phyloP scores from a whole-genome alignment of 73 alveolate genomes.

The Paramecium octaurelia region DNA sequence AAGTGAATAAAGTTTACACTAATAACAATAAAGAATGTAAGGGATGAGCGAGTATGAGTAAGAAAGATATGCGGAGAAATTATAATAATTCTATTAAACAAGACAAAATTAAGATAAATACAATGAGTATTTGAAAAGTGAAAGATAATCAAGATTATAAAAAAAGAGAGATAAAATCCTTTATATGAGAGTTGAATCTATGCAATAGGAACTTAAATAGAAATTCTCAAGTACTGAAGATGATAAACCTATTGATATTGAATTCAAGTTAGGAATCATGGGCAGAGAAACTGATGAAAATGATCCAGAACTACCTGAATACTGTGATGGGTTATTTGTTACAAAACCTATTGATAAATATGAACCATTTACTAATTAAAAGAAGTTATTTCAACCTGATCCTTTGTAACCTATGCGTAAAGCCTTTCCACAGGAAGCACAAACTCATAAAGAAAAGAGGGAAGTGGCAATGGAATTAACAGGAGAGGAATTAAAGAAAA shows the following conservation, averaged over 20 bases:
- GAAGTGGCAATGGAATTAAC: conserved; percentile 54
- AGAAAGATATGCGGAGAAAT: conserved; percentile 46
- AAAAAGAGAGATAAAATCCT: conserved; percentile 54
- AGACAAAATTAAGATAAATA: conserved; percentile 31
- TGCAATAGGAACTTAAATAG: conserved; percentile 19
- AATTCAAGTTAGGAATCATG: conserved; percentile 55
- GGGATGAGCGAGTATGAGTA: conserved; percentile 38
- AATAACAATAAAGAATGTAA: neutral
- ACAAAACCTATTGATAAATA: conserved; percentile 58
- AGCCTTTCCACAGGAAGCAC: conserved; percentile 48
- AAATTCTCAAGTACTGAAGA: neutral
- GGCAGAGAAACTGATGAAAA: conserved; percentile 14
- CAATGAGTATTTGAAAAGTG: conserved; percentile 21
- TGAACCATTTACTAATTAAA: conserved; percentile 51
- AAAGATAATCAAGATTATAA: conserved; percentile 52
- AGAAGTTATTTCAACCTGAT: conserved; percentile 56
- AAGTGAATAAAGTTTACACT: conserved; percentile 35
- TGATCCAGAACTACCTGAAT: conserved; percentile 4
- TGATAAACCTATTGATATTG: conserved; percentile 56
- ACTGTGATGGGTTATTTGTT: conserved; percentile 49
- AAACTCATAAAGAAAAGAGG: conserved; percentile 53
- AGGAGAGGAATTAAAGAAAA: conserved; percentile 53
- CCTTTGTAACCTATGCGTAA: conserved; percentile 28
- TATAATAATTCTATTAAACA: conserved; percentile 19
- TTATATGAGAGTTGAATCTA: conserved; percentile 28